phyloP scores from a whole-genome alignment of 1,284 basidiomycete genomes.

The Porodaedalea pini region DNA sequence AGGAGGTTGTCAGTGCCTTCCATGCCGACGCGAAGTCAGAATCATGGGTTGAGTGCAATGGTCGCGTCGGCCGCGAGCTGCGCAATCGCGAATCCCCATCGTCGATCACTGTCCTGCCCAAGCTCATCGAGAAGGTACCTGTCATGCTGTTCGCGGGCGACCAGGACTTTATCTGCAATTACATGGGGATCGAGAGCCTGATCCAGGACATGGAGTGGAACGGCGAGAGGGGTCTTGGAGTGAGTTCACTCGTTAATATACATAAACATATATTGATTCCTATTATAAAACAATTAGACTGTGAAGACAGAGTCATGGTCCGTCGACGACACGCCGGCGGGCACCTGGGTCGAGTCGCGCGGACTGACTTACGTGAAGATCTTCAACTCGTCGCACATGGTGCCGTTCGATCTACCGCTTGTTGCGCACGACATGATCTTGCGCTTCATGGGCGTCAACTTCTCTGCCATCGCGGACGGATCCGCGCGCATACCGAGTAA shows the following conservation, averaged over 20 bases:
- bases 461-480: slow-evolving; percentile 73
- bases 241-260: slow-evolving; percentile 41
- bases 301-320: slow-evolving; percentile 77
- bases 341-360: slow-evolving; percentile 86
- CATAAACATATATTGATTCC: neutral
- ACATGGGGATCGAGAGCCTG: slow-evolving; percentile 85
- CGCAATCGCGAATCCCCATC: slow-evolving; percentile 57
- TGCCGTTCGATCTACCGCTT: slow-evolving; percentile 86
- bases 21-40: slow-evolving; percentile 80
- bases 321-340: slow-evolving; percentile 75
- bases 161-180: slow-evolving; percentile 95
- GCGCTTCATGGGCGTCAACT: slow-evolving; percentile 90
- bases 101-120: slow-evolving; percentile 76
- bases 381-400: slow-evolving; percentile 93
- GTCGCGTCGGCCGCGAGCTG: slow-evolving; percentile 66
- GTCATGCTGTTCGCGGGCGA: slow-evolving; percentile 94
- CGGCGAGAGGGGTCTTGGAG: slow-evolving; percentile 76
- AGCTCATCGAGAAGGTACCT: slow-evolving; percentile 73
- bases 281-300: slow-evolving; percentile 42
- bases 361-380: slow-evolving; percentile 95
- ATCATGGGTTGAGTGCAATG: slow-evolving; percentile 87
- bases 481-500: slow-evolving; percentile 72
- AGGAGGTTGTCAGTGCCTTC: slow-evolving; percentile 78
- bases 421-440: slow-evolving; percentile 97
- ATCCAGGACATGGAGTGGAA: slow-evolving; percentile 85